phyloP scores from a whole-genome alignment of 1,284 basidiomycete genomes.

The Trichosporon sp. region DNA sequence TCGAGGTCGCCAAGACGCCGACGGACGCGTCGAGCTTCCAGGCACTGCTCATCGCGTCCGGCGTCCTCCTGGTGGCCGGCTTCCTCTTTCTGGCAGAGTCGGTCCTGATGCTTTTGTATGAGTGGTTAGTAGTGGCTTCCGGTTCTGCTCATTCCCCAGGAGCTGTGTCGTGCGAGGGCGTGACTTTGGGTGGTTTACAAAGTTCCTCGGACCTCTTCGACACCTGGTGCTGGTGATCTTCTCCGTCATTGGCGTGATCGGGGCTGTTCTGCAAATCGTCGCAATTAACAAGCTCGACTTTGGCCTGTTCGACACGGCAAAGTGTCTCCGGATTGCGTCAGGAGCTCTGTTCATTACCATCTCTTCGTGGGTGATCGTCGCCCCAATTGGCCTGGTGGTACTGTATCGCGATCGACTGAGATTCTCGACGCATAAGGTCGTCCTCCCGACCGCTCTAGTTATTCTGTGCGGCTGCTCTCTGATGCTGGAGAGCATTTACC shows the following conservation, averaged over 20 bases:
- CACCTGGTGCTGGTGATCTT: slow-evolving; percentile 5
- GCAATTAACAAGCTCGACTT: slow-evolving; percentile 6
- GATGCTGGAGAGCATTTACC: slow-evolving; percentile 12
- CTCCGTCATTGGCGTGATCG: slow-evolving; percentile 11
- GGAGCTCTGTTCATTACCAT: slow-evolving; percentile 11
- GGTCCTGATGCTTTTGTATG: slow-evolving; percentile 8
- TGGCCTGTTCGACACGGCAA: background rate
- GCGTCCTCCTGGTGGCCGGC: slow-evolving; percentile 10
- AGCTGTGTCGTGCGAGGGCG: slow-evolving; percentile 3
- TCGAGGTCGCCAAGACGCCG: background rate
- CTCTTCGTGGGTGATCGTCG: background rate
- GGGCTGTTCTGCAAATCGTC: slow-evolving; percentile 15
- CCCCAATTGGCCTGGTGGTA: background rate
- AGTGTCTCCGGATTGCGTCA: slow-evolving; percentile 7
- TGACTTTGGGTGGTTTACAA: background rate
- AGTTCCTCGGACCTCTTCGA: background rate
- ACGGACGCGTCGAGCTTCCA: background rate
- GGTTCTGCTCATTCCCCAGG: background rate
- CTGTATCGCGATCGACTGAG: background rate
- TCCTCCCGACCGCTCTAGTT: background rate
- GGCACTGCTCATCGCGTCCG: slow-evolving; percentile 9
- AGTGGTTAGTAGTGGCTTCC: slow-evolving; percentile 1
- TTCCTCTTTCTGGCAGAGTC: slow-evolving; percentile 16
- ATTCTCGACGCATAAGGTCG: background rate
- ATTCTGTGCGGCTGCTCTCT: background rate